Percentiles rank a stretch among this genome's conserved stretches.
Conservation (phyloP, 768 basidiomycete species). For the Mrakia blollopis region DNA sequence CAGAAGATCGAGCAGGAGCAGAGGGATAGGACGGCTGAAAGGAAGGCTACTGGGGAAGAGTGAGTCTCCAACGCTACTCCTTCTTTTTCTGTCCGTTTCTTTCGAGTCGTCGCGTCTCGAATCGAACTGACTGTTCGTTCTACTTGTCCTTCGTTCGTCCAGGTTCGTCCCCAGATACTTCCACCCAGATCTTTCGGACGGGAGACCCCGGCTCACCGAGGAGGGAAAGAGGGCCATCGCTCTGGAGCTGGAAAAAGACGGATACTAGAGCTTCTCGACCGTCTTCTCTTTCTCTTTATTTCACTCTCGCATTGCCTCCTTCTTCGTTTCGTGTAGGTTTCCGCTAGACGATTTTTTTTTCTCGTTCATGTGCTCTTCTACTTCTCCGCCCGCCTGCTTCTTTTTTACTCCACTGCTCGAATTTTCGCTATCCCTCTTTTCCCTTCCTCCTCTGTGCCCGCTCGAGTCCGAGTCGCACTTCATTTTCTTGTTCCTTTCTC, state of each 20-base stretch:
- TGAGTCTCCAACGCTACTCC: background rate
- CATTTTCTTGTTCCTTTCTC: no score
- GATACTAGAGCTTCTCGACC: slow-evolving; percentile 13
- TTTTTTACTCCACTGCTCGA: no score
- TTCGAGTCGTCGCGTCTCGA: slow-evolving; percentile 43
- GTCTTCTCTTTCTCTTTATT: background rate
- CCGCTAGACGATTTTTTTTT: no score
- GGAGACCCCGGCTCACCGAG: slow-evolving; percentile 62
- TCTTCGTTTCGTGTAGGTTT: background rate
- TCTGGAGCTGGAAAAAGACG: slow-evolving; percentile 52
- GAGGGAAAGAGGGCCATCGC: slow-evolving; percentile 68
- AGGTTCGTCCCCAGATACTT: slow-evolving; percentile 69
- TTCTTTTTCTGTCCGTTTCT: slow-evolving; percentile 53
- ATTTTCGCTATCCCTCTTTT: no score
- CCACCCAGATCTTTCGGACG: slow-evolving; percentile 58
- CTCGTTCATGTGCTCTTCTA: no score
- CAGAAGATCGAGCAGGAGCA: slow-evolving; percentile 85
- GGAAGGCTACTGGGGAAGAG: slow-evolving; percentile 69
- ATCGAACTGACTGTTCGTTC: background rate
- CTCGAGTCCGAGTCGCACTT: no score
- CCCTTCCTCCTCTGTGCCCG: no score
- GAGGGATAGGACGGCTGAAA: slow-evolving; percentile 78
- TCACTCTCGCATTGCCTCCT: background rate
- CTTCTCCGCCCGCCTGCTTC: no score
- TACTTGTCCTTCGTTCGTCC: background rate